phyloP scores from a whole-genome alignment of 1,284 basidiomycete genomes.

The Ceratobasidium sp. region DNA sequence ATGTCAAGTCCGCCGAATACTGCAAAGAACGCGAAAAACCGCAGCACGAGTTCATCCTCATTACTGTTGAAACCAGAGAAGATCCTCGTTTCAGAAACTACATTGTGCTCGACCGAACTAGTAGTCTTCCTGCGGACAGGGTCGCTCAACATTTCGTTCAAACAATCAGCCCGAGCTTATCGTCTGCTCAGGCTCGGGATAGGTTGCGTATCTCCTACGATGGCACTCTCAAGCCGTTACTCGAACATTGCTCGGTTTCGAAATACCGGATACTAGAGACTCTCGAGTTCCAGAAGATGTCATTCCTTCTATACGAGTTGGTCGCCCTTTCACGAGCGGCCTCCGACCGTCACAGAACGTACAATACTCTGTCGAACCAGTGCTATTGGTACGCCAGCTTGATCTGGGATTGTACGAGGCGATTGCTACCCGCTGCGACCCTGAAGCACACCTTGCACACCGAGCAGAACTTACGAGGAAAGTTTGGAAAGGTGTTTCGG shows the following conservation, averaged over 20 bases:
- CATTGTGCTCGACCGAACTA: slow-evolving; percentile 9
- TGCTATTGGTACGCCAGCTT: slow-evolving; percentile 31
- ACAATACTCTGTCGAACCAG: background rate
- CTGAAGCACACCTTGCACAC: background rate
- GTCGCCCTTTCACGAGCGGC: background rate
- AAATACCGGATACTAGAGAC: background rate
- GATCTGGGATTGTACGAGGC: slow-evolving; percentile 21
- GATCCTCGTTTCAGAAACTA: background rate
- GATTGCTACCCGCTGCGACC: background rate
- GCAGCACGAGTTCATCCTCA: slow-evolving; percentile 27
- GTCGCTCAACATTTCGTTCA: background rate
- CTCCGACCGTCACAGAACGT: slow-evolving; percentile 5
- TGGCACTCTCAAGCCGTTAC: background rate
- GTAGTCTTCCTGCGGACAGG: background rate
- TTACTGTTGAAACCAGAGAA: slow-evolving; percentile 4
- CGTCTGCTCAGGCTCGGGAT: background rate
- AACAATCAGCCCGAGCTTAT: background rate
- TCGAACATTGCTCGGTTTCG: background rate
- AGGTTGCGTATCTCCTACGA: slow-evolving; percentile 10
- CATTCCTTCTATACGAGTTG: background rate
- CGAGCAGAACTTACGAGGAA: background rate
- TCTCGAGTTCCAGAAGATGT: background rate
- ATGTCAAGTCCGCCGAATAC: slow-evolving; percentile 14
- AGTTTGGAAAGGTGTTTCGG: background rate
- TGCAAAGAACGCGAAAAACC: slow-evolving; percentile 6